phyloP scores from a whole-genome alignment of 352 stramenopile genomes.

The Pythium guiyangense region DNA sequence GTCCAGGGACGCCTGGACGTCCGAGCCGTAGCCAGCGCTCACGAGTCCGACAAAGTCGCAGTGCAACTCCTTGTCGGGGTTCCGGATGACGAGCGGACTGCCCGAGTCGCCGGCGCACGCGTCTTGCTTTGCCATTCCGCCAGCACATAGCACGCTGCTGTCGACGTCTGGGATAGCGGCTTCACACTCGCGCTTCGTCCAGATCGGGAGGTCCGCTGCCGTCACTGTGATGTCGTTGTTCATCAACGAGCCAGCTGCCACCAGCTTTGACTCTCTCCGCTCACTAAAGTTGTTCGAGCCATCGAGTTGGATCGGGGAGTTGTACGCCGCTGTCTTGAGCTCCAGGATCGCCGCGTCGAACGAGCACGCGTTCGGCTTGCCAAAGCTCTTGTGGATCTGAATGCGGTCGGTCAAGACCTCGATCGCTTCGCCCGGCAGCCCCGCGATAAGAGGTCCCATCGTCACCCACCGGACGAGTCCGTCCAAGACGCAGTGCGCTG shows the following conservation, averaged over 20 bases:
- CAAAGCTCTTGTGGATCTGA: conserved; percentile 23
- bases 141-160: conserved; percentile 23
- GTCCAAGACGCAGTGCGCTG: conserved; percentile 27
- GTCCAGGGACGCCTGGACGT: conserved; percentile 21
- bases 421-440: conserved; percentile 20
- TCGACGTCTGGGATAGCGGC: conserved; percentile 20
- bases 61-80: conserved; percentile 9
- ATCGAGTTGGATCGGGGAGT: conserved; percentile 13
- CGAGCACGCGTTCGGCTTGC: conserved; percentile 17
- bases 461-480: conserved; percentile 23
- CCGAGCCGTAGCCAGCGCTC: conserved; percentile 33
- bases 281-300: conserved; percentile 13
- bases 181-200: conserved; percentile 16
- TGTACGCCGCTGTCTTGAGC: conserved; percentile 22
- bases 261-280: conserved; percentile 8
- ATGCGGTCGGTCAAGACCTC: conserved; percentile 14
- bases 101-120: conserved; percentile 35
- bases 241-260: conserved; percentile 11
- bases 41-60: conserved; percentile 24
- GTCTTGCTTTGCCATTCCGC: conserved; percentile 17
- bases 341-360: conserved; percentile 30
- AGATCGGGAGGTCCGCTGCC: conserved; percentile 16
- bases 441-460: conserved; percentile 19
- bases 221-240: conserved; percentile 23
- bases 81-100: conserved; percentile 22